Evolutionary conservation across 768 basidiomycete species (phyloP).

Genomic region (Lactarius hatsudake): DNA sequence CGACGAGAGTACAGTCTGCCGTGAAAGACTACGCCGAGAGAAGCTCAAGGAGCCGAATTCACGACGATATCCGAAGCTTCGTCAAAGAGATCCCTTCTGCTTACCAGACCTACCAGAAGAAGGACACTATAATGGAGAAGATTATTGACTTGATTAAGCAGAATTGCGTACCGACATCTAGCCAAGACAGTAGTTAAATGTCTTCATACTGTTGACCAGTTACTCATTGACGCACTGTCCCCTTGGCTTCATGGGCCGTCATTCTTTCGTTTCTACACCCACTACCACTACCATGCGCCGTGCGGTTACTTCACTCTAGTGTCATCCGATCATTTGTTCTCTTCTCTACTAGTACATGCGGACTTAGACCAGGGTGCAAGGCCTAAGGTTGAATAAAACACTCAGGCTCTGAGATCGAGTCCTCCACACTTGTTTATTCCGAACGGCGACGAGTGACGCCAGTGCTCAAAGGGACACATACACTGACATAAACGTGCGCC

Average conservation of each 20-base stretch:
- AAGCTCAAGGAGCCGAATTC: background rate
- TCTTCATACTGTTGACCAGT: background rate
- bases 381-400: too few species aligned
- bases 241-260: background rate
- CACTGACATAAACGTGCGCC: too few species aligned
- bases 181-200: background rate
- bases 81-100: background rate
- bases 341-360: too few species aligned
- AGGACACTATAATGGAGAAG: conserved; percentile 3
- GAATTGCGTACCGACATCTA: background rate
- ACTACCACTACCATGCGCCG: too few species aligned
- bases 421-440: too few species aligned
- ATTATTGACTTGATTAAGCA: conserved; percentile 7
- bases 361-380: too few species aligned
- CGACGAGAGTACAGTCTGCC: background rate
- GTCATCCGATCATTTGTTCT: too few species aligned
- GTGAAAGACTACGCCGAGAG: background rate
- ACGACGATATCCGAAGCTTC: background rate
- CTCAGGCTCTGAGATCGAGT: too few species aligned
- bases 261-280: background rate
- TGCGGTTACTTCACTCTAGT: too few species aligned
- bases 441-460: too few species aligned
- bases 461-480: too few species aligned
- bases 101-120: background rate
- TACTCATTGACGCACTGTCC: background rate